Base-by-base conservation (phyloP, 2,329 filamentous ascomycete species). In the Phaeosphaeria sp. region DNA sequence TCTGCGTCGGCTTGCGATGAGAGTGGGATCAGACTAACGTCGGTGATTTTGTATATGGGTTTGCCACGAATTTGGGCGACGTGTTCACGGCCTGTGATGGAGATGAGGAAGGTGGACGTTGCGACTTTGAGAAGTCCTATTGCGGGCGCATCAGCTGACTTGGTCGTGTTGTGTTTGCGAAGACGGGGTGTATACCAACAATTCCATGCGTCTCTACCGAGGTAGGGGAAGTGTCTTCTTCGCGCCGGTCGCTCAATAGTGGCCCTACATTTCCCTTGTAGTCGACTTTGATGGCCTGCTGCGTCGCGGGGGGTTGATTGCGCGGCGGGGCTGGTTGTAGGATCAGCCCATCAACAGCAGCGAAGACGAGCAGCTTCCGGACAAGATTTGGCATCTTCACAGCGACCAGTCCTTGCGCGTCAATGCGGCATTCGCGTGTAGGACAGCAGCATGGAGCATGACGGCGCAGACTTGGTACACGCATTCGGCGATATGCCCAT, bases 21-120 rank as follows among this genome's bases (percentile, higher is more conserved):
- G 52, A 95, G 88, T 0, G 95, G 95, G 6, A 96, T 96, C n/a
- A 98, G 81, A 6, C 92, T 90, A 30, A 98, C 91, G 67, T 96
- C 92, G 44, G 90, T 95, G 58, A 97, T 87, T 41, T 92, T 89
- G 76, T 96, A 99, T 54, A 98, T 82, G 0, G 93, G 89, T 54
- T 86, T 89, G 6, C 92, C 92, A 63, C 89, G 88, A 50, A 98
- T 88, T 63, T 93, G 89, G 2, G 95, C 95, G 50, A 98, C 93
- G 75, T 96, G 91, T 70, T 96, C 87, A 47, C 94, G 90, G 56
- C 88, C 87, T 21, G 90, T 93, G 69, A 99, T 96, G 11, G 92
- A 90, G 56, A 99, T 86, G 6, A 99, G 85, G 77, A 94, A 98
- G 63, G 88, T 91, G 25, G 89, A 85, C 39, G 88, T 90, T 21